These are phyloP conservation scores for Aegilops tauschii DNA, from an alignment of 176 grass and related monocot genomes.

Conservation along the genomic window DNA sequence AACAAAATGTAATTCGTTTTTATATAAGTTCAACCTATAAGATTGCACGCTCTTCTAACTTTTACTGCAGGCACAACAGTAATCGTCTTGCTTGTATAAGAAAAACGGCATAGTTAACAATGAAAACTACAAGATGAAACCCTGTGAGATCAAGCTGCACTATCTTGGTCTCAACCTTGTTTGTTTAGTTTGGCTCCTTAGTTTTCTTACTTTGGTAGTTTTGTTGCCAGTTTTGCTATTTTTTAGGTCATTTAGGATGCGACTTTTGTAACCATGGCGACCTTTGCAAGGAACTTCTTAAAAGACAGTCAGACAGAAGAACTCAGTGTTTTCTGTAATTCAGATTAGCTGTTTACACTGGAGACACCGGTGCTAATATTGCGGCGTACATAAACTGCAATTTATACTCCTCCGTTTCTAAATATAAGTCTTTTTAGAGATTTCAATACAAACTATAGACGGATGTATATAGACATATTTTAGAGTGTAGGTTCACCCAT, in stretches of 20 bases:
- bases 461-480: no score
- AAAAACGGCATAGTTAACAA: neutral
- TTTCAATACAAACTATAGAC: no score
- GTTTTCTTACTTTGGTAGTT: neutral
- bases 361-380: neutral
- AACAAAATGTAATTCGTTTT: neutral
- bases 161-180: neutral
- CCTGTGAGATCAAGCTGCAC: neutral
- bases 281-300: neutral
- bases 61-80: neutral
- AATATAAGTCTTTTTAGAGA: no score
- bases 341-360: neutral
- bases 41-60: neutral
- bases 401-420: neutral
- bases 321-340: neutral
- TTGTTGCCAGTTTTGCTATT: neutral
- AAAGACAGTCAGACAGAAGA: conserved; percentile 3
- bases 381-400: neutral
- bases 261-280: neutral
- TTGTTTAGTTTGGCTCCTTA: neutral
- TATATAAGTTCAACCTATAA: conserved; percentile 4
- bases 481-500: no score
- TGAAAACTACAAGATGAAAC: neutral
- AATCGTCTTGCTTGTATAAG: neutral
- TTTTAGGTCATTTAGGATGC: neutral